Conservation (phyloP, 176 grass and related monocot genomes). For the Phoenix roebelenii region DNA sequence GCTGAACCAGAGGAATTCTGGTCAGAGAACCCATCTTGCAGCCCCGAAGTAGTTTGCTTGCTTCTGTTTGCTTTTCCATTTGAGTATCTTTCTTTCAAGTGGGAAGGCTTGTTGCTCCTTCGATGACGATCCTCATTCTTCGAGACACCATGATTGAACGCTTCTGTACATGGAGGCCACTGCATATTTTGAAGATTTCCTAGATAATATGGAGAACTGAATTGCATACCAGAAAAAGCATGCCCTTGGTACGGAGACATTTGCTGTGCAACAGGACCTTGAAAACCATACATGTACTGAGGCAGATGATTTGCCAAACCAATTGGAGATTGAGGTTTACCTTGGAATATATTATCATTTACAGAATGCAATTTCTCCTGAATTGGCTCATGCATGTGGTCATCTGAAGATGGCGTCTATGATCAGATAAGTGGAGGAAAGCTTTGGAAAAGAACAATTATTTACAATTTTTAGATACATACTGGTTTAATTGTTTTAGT, state of each 20-base stretch:
- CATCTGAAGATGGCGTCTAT: background rate
- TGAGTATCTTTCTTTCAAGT: too few relatives aligned
- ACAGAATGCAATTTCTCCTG: background rate
- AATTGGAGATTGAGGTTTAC: background rate
- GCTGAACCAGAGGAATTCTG: background rate
- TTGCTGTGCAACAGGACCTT: background rate
- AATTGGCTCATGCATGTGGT: background rate
- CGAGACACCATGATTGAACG: background rate
- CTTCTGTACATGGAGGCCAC: background rate
- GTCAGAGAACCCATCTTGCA: background rate
- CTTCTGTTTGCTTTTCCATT: background rate
- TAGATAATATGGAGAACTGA: background rate
- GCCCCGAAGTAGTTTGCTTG: background rate
- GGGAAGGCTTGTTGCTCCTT: background rate
- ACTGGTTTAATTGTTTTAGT: background rate
- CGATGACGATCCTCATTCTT: background rate
- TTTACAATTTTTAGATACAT: background rate
- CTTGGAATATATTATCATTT: background rate
- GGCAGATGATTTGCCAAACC: background rate
- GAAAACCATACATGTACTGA: background rate
- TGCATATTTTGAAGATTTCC: background rate
- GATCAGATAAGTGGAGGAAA: background rate
- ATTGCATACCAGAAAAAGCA: constrained; percentile 2
- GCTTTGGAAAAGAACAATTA: background rate
- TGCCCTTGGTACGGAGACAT: background rate